These are phyloP conservation scores for Zelopaecilomyces penicillatus DNA, from an alignment of 2,329 filamentous ascomycete genomes.

Conservation along the genomic window DNA sequence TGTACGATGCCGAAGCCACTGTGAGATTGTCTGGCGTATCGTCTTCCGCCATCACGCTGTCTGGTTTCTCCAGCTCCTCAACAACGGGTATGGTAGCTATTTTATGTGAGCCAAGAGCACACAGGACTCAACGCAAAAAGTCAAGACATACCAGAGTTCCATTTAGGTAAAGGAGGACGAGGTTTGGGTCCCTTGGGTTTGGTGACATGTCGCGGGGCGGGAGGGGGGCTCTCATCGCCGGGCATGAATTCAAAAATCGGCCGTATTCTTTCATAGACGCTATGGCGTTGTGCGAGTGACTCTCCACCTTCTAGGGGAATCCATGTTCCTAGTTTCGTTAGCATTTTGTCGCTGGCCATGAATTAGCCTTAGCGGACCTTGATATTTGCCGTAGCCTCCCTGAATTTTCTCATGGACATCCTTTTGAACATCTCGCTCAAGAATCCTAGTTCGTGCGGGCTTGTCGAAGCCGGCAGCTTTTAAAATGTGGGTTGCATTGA, in stretches of 20 bases:
- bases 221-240: conserved; percentile 80
- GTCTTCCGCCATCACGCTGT: conserved; percentile 54
- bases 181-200: conserved; percentile 69
- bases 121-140: too few relatives aligned
- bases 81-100: conserved; percentile 17
- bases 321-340: conserved; percentile 65
- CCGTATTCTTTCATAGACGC: conserved; percentile 70
- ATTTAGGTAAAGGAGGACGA: conserved; percentile 45
- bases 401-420: conserved; percentile 96
- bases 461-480: conserved; percentile 98
- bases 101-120: conserved; percentile 12
- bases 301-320: conserved; percentile 80
- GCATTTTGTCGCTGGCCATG: background rate
- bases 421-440: conserved; percentile 95
- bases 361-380: conserved; percentile 47
- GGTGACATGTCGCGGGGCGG: conserved; percentile 84
- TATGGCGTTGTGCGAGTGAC: conserved; percentile 76
- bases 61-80: conserved; percentile 59
- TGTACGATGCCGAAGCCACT: conserved; percentile 74
- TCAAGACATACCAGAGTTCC: conserved; percentile 22
- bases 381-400: conserved; percentile 97
- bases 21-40: conserved; percentile 79
- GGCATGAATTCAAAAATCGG: conserved; percentile 86
- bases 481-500: conserved; percentile 98
- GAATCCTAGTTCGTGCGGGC: conserved; percentile 84